Conservation (phyloP, 129 eudicot genomes). For the Scalesia atractyloides region DNA sequence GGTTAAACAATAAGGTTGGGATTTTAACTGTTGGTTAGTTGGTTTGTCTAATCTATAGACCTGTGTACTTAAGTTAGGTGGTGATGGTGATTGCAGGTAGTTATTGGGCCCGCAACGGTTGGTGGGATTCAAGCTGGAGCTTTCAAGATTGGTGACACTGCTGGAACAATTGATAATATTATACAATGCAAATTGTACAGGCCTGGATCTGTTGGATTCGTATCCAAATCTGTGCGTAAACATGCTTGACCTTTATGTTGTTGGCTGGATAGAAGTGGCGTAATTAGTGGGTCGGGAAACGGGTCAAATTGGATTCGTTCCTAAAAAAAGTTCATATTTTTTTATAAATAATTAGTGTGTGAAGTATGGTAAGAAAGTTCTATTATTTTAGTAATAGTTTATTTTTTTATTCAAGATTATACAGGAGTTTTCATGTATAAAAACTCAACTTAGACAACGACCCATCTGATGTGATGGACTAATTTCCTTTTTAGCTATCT, state of each 20-base stretch:
- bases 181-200: constrained; percentile 97
- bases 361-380: not conserved
- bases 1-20: constrained; percentile 85
- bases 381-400: not conserved
- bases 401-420: not conserved
- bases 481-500: not conserved
- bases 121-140: constrained; percentile 99
- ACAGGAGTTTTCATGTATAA: not conserved
- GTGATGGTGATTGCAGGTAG: constrained; percentile 57
- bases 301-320: not conserved
- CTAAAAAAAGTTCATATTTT: not conserved
- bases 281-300: not conserved
- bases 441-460: not conserved
- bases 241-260: constrained; percentile 12
- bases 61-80: constrained; percentile 16
- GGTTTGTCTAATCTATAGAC: not conserved
- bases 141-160: constrained; percentile 97
- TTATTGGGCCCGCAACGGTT: constrained; percentile 98
- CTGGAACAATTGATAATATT: constrained; percentile 94
- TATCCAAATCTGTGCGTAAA: constrained; percentile 91
- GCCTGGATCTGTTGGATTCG: constrained; percentile 99
- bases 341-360: constrained; percentile 2
- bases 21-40: constrained; percentile 8
- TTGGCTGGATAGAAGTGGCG: constrained; percentile 3
- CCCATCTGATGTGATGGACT: not conserved